phyloP scores from a whole-genome alignment of 2,329 filamentous ascomycete genomes.

The Chaetomiaceae sp. region DNA sequence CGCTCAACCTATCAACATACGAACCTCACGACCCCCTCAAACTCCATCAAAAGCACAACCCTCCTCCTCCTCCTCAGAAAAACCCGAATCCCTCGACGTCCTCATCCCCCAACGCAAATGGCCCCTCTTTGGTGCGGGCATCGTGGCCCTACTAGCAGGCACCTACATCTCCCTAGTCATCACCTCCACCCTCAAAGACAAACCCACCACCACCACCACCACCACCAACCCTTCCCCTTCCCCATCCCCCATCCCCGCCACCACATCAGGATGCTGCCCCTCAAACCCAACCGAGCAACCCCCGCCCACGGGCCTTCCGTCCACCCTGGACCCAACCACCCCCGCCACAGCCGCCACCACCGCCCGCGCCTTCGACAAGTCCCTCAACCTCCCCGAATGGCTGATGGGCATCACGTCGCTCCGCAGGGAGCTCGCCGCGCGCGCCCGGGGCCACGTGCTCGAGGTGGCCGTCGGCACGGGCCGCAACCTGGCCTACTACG shows the following conservation, averaged over 20 bases:
- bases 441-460: conserved; percentile 53
- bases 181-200: conserved; percentile 31
- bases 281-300: conserved; percentile 24
- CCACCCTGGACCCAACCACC: conserved; percentile 35
- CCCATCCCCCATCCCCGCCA: background rate
- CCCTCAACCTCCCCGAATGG: conserved; percentile 54
- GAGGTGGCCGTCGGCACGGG: conserved; percentile 62
- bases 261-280: no score
- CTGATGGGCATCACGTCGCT: conserved; percentile 52
- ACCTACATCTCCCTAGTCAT: conserved; percentile 43
- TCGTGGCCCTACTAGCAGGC: conserved; percentile 44
- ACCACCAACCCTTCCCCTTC: conserved; percentile 18
- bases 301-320: conserved; percentile 46
- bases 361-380: conserved; percentile 54
- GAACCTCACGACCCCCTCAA: background rate
- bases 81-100: conserved; percentile 25
- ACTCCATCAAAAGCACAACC: background rate
- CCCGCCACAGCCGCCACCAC: conserved; percentile 31
- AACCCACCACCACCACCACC: no score
- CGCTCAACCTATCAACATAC: background rate
- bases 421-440: conserved; percentile 44
- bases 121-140: conserved; percentile 44
- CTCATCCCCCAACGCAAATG: conserved; percentile 38
- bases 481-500: conserved; percentile 56
- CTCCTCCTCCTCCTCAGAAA: background rate